Base-by-base conservation (phyloP, 1,284 basidiomycete genomes). In the Spongiforma sp. region DNA sequence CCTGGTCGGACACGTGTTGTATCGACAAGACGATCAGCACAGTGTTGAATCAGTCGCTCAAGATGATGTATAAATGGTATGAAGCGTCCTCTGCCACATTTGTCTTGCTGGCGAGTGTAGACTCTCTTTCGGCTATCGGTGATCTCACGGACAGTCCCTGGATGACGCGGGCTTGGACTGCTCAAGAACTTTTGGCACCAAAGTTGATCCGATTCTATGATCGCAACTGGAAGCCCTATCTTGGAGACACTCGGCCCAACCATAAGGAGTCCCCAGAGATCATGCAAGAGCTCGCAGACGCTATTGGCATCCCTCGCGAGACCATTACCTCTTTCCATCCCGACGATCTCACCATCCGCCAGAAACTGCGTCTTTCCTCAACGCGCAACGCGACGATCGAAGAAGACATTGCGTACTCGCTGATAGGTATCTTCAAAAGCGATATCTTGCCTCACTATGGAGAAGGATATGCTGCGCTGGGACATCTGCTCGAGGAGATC, bases 171-270 rank as follows among this genome's bases (percentile, higher is more conserved):
- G n/a, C n/a, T n/a, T n/a, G n/a, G n/a, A n/a, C n/a, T n/a, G n/a
- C n/a, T n/a, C 68, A 68, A 54, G 68, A 69, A 26, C 50, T 68
- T 32, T 68, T 69, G 24, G 57, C 62, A 28, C 52, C 60, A 1
- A 59, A 60, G 10, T n/a, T 57, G n/a, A 55, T 69, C 30, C 55
- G 61, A 30, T 69, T 69, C n/a, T n/a, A n/a, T n/a, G n/a, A n/a
- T n/a, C n/a, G n/a, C n/a, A n/a, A n/a, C n/a, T n/a, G n/a, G n/a
- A 60, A 67, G 8, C 41, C 59, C 0, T 69, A 69, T 33, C 68
- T 60, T 4, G 28, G 43, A 1, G 67, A 68, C 14, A 24, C 19
- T 14, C 36, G 37, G 8, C 1, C n/a, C 19, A 68, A 68, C 48
- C 68, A 68, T n/a, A n/a, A n/a, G n/a, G n/a, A n/a, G n/a, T n/a